Conservation (phyloP, 331 rosid genomes). For the Pyrus hybrid region DNA sequence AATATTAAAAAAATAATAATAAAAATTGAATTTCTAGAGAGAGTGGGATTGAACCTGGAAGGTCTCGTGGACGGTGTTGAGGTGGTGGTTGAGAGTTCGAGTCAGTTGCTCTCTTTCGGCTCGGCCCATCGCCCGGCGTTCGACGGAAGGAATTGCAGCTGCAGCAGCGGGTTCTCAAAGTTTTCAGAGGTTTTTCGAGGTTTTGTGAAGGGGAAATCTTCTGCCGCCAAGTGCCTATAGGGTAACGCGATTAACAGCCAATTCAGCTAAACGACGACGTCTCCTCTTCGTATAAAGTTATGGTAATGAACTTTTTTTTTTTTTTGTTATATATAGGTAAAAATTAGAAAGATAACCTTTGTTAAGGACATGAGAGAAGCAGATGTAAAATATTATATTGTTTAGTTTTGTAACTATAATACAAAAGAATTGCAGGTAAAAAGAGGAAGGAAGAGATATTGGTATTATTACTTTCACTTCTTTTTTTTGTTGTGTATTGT, state of each 20-base stretch:
- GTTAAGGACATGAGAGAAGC: no score
- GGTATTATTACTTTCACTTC: no score
- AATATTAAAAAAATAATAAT: not conserved
- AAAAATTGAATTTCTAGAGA: not conserved
- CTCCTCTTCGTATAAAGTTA: no score
- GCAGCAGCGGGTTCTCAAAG: not conserved
- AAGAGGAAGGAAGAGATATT: no score
- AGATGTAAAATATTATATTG: no score
- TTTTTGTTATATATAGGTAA: no score
- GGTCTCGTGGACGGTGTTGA: slow-evolving; percentile 60
- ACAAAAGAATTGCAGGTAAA: no score
- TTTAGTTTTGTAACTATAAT: no score
- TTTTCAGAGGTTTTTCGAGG: not conserved
- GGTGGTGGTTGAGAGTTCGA: slow-evolving; percentile 39
- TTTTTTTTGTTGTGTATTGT: no score
- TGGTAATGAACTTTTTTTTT: no score
- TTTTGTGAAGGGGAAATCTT: not conserved
- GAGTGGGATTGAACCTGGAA: slow-evolving; percentile 27
- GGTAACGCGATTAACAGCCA: not conserved
- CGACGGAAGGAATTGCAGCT: not conserved
- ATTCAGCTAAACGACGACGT: not conserved
- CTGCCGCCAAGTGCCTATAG: no score
- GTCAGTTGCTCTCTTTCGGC: slow-evolving; percentile 43
- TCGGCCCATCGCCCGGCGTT: slow-evolving; percentile 21
- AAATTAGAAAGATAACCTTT: no score